Evolutionary conservation across 1,284 basidiomycete species (phyloP).

Genomic region (Cutaneotrichosporon daszewskae): DNA sequence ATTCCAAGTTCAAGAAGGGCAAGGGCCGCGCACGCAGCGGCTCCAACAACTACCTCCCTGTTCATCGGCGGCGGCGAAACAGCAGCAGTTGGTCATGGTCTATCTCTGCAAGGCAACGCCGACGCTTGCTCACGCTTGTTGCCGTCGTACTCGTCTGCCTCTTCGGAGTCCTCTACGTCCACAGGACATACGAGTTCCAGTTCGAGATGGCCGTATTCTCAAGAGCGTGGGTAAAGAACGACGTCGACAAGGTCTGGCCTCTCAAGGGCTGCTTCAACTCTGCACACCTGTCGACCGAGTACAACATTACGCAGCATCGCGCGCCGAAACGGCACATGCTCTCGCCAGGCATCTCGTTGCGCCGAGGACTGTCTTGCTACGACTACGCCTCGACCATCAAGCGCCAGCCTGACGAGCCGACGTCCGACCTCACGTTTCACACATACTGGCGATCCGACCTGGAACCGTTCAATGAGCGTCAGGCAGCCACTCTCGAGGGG

Average conservation of each 20-base stretch:
- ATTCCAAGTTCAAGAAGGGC: no score
- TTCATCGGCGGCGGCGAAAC: not conserved
- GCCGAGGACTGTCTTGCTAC: conserved; percentile 77
- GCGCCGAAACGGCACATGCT: conserved; percentile 61
- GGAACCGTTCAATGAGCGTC: conserved; percentile 65
- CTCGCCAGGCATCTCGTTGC: conserved; percentile 68
- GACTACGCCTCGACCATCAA: conserved; percentile 73
- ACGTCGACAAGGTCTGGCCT: conserved; percentile 51
- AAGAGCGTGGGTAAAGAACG: conserved; percentile 64
- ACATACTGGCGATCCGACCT: conserved; percentile 88
- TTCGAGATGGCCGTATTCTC: conserved; percentile 72
- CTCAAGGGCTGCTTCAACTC: conserved; percentile 68
- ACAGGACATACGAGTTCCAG: conserved; percentile 67
- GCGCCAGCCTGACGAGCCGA: conserved; percentile 27
- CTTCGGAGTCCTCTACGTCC: conserved; percentile 48
- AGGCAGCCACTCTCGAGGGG: conserved; percentile 79
- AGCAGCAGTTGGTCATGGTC: not conserved
- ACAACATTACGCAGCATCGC: conserved; percentile 64
- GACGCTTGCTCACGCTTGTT: no score
- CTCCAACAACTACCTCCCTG: not conserved
- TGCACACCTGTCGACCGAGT: conserved; percentile 52
- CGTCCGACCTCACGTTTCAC: conserved; percentile 64
- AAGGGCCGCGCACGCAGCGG: no score
- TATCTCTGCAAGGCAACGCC: no score
- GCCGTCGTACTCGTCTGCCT: not conserved